Conservation (phyloP, 2,329 filamentous ascomycete species). For the Phyllosticta paracitricarpa region DNA sequence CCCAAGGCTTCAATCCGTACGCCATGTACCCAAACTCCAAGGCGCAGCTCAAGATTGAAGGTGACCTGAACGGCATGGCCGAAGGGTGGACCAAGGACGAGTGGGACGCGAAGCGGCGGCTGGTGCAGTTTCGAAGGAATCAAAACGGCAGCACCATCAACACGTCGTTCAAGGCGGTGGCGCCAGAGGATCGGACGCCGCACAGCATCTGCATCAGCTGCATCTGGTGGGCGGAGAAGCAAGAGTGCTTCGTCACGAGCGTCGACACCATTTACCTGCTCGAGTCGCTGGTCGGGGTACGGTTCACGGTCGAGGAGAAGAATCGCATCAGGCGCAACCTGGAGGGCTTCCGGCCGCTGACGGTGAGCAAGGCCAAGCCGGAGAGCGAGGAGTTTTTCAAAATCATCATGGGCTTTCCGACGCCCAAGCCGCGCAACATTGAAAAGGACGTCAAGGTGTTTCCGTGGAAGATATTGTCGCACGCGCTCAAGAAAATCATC, state of each 20-base stretch:
- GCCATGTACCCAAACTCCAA: slow-evolving; percentile 68
- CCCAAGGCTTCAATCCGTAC: slow-evolving; percentile 55
- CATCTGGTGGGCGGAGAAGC: slow-evolving; percentile 91
- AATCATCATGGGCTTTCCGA: slow-evolving; percentile 94
- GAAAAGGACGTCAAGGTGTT: slow-evolving; percentile 99
- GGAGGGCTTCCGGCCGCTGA: slow-evolving; percentile 85
- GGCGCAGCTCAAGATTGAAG: slow-evolving; percentile 73
- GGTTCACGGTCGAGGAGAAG: slow-evolving; percentile 96
- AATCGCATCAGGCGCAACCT: slow-evolving; percentile 93
- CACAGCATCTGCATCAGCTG: slow-evolving; percentile 94
- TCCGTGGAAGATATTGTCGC: slow-evolving; percentile 80
- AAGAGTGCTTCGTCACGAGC: slow-evolving; percentile 86
- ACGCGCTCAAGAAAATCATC: slow-evolving; percentile 94
- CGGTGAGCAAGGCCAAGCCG: slow-evolving; percentile 82
- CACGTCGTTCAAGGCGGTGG: slow-evolving; percentile 68
- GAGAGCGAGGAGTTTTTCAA: slow-evolving; percentile 98
- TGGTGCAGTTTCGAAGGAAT: slow-evolving; percentile 79
- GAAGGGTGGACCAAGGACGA: slow-evolving; percentile 77
- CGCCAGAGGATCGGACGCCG: slow-evolving; percentile 65
- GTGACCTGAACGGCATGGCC: slow-evolving; percentile 76
- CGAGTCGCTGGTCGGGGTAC: slow-evolving; percentile 74
- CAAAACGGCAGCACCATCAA: slow-evolving; percentile 76
- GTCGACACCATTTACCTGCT: slow-evolving; percentile 95
- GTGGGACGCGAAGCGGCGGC: slow-evolving; percentile 63
- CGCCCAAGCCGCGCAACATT: slow-evolving; percentile 92